Base-by-base conservation (phyloP, 208 protist species). In the Leishmania arabica region DNA sequence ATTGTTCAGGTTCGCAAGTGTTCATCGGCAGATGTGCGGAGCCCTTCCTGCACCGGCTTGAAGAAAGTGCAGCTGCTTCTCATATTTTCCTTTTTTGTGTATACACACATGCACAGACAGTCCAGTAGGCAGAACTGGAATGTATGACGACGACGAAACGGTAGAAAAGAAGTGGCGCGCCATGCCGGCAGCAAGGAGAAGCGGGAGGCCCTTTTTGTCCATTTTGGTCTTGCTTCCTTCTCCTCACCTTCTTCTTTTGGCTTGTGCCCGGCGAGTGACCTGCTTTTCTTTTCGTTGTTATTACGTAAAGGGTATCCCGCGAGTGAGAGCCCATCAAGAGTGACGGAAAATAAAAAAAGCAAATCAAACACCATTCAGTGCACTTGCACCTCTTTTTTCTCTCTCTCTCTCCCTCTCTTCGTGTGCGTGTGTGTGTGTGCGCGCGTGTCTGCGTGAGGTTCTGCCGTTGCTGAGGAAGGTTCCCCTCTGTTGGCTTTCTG, bases 191-290 rank as follows among this genome's bases (percentile, higher is more conserved):
- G 21, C 56, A 60, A 8, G 21, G 15, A 60, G 21, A 24, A n/a
- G 56, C 24, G 4, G 17, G 21, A n/a, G 56, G 27, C 24, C 24
- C n/a, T n/a, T 7, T 9, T 56, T 84, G 37, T 40, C 37, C 37
- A 0, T 65, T 80, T 80, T 74, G 64, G 27, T 80, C 56, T 64
- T 62, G 76, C 40, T 51, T 72, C 9, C 45, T 72, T 60, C 34
- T 15, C 34, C 34, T 27, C 49, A 34, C 11, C 27, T 42, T 84
- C 58, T 87, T 86, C 47, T 54, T 21, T 54, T 54, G 21, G 8
- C n/a, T 60, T 27, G 7, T 6, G 1, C 21, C 5, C 15, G 21
- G 17, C 21, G 54, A 27, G 21, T 15, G 6, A n/a, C 54, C 54
- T 60, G 54, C 5, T 60, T 60, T 27, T 27, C 21, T n/a, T 60